Base-by-base conservation (phyloP, 108 stramenopile genomes). In the Cyclotella cryptica region DNA sequence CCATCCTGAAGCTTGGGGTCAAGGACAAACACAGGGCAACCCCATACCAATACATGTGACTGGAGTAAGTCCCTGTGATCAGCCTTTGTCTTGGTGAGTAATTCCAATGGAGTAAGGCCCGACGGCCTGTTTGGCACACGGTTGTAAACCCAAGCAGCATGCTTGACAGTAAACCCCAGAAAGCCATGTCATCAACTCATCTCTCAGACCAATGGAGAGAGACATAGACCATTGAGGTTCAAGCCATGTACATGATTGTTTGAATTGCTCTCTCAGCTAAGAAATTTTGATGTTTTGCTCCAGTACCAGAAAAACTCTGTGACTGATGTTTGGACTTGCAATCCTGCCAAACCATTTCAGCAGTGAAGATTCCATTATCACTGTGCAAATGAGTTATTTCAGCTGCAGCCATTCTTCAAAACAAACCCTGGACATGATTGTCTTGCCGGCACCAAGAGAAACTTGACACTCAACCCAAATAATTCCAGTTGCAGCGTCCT, bases 121-220 rank as follows among this genome's bases (percentile, higher is more conserved):
- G 19, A 19, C 3, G 19, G 8, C 17, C 17, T 3, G 35, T 73
- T 70, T 19, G 84, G 85, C 0, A 85, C 18, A 40, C 78, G 71
- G 42, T 89, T 86, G 44, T 66, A 71, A 0, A 86, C 17, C 27
- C 57, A 82, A 0, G 66, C 77, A 39, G 85, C 79, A 51, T 88
- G 80, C 21, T 80, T 58, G 0, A 88, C 40, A 29, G 87, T 82
- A 84, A 74, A 54, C 85, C 83, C 88, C 85, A 88, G 0, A 81
- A 69, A 10, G 47, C 49, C 8, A 66, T 21, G 13, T 63, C 30
- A 40, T 74, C 76, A 24, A 29, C 35, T 3, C 57, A 57, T 0
- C 57, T 0, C 0, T 66, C 51, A 13, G 83, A 65, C 88, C 85
- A 86, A 41, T 76, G 81, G 7, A 88, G 30, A 0, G 67, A 30